Conservation (phyloP, 495 filamentous ascomycete genomes). For the Penicillium argentinense region DNA sequence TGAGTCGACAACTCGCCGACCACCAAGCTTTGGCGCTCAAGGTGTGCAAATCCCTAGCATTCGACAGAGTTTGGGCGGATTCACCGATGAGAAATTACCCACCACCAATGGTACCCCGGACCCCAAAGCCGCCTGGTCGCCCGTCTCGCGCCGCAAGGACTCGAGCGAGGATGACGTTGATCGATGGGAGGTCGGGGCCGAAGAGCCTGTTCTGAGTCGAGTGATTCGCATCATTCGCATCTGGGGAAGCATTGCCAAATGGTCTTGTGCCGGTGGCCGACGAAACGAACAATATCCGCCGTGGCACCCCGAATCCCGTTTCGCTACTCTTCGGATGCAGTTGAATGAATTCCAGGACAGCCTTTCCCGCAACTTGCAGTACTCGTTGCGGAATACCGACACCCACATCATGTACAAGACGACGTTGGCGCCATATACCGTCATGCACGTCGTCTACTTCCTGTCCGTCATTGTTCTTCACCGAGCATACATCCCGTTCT, state of each 20-base stretch:
- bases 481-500: constrained; percentile 78
- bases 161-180: constrained; percentile 66
- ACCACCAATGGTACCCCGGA: constrained; percentile 32
- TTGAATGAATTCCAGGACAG: constrained; percentile 66
- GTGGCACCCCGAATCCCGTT: constrained; percentile 63
- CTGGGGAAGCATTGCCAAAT: constrained; percentile 76
- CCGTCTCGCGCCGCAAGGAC: constrained; percentile 58
- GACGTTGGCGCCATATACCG: constrained; percentile 70
- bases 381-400: constrained; percentile 73
- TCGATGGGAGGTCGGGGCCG: constrained; percentile 56
- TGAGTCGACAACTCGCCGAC: constrained; percentile 39
- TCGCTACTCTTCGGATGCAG: constrained; percentile 57
- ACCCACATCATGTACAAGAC: constrained; percentile 73
- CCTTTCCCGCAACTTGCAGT: constrained; percentile 68
- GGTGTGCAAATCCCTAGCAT: constrained; percentile 48
- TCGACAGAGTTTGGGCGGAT: constrained; percentile 43
- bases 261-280: constrained; percentile 71
- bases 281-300: constrained; percentile 59
- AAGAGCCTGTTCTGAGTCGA: constrained; percentile 71
- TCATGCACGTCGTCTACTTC: constrained; percentile 76
- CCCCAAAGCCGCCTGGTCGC: constrained; percentile 43
- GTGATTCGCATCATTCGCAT: constrained; percentile 77
- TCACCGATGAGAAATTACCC: constrained; percentile 40
- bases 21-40: constrained; percentile 43
- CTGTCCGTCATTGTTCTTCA: constrained; percentile 78